Conservation (phyloP, 2,329 filamentous ascomycete species). For the Colletotrichum cuscutae region DNA sequence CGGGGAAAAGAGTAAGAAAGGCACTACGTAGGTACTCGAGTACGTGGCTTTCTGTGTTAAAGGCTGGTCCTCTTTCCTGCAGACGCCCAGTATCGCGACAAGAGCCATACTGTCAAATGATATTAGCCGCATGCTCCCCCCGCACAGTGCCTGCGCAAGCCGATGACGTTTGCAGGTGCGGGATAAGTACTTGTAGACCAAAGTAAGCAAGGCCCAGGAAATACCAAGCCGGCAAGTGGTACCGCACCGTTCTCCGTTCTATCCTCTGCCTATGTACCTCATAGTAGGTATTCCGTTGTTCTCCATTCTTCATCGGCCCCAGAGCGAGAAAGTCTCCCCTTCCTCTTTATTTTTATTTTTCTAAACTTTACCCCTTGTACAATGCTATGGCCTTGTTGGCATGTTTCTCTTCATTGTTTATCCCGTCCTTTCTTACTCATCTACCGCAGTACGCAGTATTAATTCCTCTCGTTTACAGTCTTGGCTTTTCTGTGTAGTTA, state of each 20-base stretch:
- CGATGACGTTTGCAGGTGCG: constrained; percentile 28
- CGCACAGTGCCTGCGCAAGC: constrained; percentile 28
- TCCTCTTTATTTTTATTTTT: constrained; percentile 1
- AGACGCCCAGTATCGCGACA: constrained; percentile 30
- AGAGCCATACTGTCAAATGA: constrained; percentile 26
- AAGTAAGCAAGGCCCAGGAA: not conserved
- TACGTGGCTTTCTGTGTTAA: not conserved
- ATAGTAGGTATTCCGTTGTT: not conserved
- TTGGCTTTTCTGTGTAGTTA: not conserved
- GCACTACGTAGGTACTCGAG: not conserved
- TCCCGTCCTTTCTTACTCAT: not conserved
- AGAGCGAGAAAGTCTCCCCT: constrained; percentile 7
- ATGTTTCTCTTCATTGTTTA: not conserved
- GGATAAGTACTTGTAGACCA: constrained; percentile 8
- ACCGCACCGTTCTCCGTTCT: constrained; percentile 17
- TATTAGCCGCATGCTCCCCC: constrained; percentile 3
- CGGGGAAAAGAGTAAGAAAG: not conserved
- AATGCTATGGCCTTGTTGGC: not conserved
- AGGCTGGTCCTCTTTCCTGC: constrained; percentile 9
- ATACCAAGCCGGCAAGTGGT: constrained; percentile 25
- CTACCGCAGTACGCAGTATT: no score
- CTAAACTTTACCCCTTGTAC: not conserved
- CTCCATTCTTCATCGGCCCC: constrained; percentile 30
- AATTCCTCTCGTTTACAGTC: not conserved
- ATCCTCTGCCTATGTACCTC: not conserved